Base-by-base conservation (phyloP, 2,329 filamentous ascomycete genomes). In the Colletotrichum camelliae region DNA sequence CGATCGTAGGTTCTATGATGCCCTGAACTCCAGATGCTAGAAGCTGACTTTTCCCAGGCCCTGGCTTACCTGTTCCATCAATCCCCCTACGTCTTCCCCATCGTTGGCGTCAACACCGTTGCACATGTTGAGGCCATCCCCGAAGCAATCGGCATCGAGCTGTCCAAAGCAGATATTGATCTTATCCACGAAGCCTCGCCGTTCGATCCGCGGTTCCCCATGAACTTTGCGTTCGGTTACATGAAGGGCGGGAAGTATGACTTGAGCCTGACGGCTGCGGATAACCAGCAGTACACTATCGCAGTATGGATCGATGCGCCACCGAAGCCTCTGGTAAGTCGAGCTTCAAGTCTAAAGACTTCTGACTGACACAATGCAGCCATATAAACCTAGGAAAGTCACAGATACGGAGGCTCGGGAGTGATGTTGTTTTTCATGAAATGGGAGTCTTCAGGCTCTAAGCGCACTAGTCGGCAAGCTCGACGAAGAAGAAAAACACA, bases 71-170 rank as follows among this genome's bases (percentile, higher is more conserved):
- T 93, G 3, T 86, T 92, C 84, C 85, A 88, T 55, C 92, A 93
- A 81, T 85, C 90, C 1, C 88, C 90, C 0, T 88, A 92, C 78
- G 88, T 93, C 9, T 92, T 92, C 79, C 92, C 92, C 0, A 89
- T 93, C 48, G 85, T 92, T 10, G 92, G 91, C 6, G 90, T 90
- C 0, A 85, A 91, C 5, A 93, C 91, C 79, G 82, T 93, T 24
- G 88, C 91, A 70, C 91, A 94, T 80, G 81, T 93, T n/a, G 87
- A 90, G 76, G 88, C 87, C 71, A 93, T 93, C 78, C 91, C 93
- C 77, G 87, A 89, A 75, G 89, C 90, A 0, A 82, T 93, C 35
- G 84, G 83, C 4, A 82, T 93, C 73, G 83, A 87, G 67, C 83
- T 93, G n/a, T 87, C 85, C 0, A 79, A 85, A 1, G 85, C 90